These are phyloP conservation scores for Fusarium napiforme DNA, from an alignment of 2,329 filamentous ascomycete genomes.

Conservation along the genomic window DNA sequence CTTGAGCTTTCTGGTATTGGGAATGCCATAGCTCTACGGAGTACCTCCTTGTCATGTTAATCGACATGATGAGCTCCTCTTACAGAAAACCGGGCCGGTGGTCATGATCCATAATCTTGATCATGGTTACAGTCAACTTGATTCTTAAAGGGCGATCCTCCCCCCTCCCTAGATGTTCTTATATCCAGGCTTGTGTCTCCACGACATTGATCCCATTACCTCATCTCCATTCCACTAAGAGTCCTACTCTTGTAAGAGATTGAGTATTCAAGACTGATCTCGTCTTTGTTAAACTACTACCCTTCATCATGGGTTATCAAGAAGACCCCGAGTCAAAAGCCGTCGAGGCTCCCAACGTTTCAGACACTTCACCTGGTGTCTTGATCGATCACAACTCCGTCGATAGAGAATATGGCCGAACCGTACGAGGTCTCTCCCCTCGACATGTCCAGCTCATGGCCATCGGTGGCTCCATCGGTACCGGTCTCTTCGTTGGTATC, in stretches of 20 bases:
- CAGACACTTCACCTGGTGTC: constrained; percentile 43
- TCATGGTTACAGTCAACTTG: constrained; percentile 20
- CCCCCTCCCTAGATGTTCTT: constrained; percentile 7
- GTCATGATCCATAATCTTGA: constrained; percentile 13
- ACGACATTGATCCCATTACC: constrained; percentile 26
- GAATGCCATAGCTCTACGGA: neutral
- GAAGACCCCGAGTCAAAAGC: constrained; percentile 42
- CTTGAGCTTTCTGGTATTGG: constrained; percentile 1
- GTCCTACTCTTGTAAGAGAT: neutral
- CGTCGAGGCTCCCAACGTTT: constrained; percentile 39
- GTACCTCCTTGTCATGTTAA: constrained; percentile 3
- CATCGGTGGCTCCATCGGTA: constrained; percentile 60
- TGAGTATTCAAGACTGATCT: neutral
- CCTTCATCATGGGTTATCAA: constrained; percentile 41
- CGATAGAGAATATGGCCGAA: constrained; percentile 47
- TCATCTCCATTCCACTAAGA: constrained; percentile 7
- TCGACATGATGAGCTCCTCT: constrained; percentile 30
- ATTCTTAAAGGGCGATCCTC: constrained; percentile 35
- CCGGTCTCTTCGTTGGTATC: constrained; percentile 59
- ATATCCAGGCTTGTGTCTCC: constrained; percentile 37
- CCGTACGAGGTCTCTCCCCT: constrained; percentile 49
- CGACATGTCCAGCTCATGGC: constrained; percentile 63
- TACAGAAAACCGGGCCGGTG: constrained; percentile 41
- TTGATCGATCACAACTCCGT: constrained; percentile 42
- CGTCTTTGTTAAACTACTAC: neutral